Evolutionary conservation across 257 asterid species (phyloP), one percentile per base, ranked within the genome.

Genomic region (Ajuga chamaepitys): DNA sequence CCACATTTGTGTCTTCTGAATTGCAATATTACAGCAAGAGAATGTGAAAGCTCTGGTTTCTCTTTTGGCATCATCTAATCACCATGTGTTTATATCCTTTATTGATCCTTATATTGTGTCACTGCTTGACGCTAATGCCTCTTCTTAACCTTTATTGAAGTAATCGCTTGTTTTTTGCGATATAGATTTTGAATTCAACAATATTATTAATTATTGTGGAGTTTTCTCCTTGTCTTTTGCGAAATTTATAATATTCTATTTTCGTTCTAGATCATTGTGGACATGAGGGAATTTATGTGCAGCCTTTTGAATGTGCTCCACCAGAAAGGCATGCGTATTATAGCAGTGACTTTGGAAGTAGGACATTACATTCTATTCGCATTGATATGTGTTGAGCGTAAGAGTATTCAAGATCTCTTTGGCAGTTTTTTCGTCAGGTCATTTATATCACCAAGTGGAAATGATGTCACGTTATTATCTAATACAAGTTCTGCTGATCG

Each of bases 391-490:
- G 95, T 87, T 2, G 99, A 93, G 68, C 91, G 99, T 44, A 93
- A 93, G 80, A 93, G 99, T 68, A 89, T 93, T 68, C 94, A 84
- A 72, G 99, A 93, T 75, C 97, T 93, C 70, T 93, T 67, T 54
- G 91, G 86, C 66, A 89, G 97, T n/a, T 83, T 93, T 93, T 79
- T 68, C 97, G 71, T 93, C 99, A 48, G 99, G 99, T 46, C 93
- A 97, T 30, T 87, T 93, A 41, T 93, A n/a, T n/a, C n/a, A n/a
- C n/a, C n/a, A n/a, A n/a, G n/a, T n/a, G n/a, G n/a, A n/a, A n/a
- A n/a, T n/a, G 96, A 93, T 93, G 99, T 80, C 97, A 12, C 99
- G 99, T 34, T 89, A 89, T 64, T 93, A 93, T 67, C 82, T 81
- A 42, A 86, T 93, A 65, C 99, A 97, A 26, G 97, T 89, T 82